Evolutionary conservation across 257 asterid species (phyloP), one percentile per base, ranked within the genome.

Genomic region (Dorcoceras hygrometricum): DNA sequence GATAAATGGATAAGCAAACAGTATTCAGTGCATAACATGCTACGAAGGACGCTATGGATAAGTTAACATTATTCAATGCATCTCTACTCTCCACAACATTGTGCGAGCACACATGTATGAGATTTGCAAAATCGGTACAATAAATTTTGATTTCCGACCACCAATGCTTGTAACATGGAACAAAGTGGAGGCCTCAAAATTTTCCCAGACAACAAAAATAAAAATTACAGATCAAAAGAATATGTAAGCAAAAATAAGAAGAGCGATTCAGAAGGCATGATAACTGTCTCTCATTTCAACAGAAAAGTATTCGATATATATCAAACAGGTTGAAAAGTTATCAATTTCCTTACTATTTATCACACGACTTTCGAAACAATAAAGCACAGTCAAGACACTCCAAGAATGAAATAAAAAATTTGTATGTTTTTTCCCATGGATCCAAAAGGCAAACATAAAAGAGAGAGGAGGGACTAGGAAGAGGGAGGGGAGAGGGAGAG

Each of bases 1-100:
- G 6, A 62, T 4, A 16, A 28, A 12, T 26, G 18, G 43, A 19
- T 27, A 57, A 34, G 31, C 56, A 57, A 63, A 22, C 22, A 26
- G 11, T 51, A 53, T 58, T 26, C n/a, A 57, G 57, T 16, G 29
- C 18, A 22, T 54, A 75, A 19, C 26, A 7, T 20, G 64, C 54
- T 53, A 50, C 3, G 8, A 46, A 46, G 18, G 54, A 46, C n/a
- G n/a, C n/a, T n/a, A 12, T 26, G 18, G 43, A 19, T 27, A 57
- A 34, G 31, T 48, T 48, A 63, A 22, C 22, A 26, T 7, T 51
- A 53, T 58, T 26, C n/a, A 57, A 62, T 16, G 29, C 2, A 25
- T 36, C 34, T 18, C 20, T 16, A 18, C 22, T 46, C 54, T 54
- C 26, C 59, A 39, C 50, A 20, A 9, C 36, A 39, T 67, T 29